Percentiles rank a stretch among this genome's conserved stretches.
phyloP scores from a whole-genome alignment of 768 basidiomycete species.

The Tricholoma matsutake region DNA sequence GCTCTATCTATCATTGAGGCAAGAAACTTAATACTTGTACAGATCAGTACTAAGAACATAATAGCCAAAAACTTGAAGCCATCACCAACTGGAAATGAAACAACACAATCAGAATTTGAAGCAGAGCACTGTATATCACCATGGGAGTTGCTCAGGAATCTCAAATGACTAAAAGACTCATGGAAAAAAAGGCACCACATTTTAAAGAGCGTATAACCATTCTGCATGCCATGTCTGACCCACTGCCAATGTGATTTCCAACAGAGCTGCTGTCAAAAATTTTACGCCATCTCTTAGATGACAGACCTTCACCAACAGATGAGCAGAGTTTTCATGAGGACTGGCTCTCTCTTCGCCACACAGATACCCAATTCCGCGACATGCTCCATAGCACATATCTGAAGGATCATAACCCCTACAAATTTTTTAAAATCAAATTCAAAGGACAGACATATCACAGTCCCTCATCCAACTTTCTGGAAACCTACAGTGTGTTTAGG shows the following conservation, averaged over 20 bases:
- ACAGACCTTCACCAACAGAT: background rate
- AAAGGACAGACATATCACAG: background rate
- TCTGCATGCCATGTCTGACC: background rate
- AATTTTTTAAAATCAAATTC: background rate
- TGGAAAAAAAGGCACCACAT: background rate
- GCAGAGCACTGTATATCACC: background rate
- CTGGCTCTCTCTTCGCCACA: background rate
- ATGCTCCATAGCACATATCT: background rate
- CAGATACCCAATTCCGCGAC: background rate
- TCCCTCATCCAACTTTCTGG: background rate
- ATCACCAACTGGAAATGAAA: background rate
- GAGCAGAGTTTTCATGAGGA: background rate
- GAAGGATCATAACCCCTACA: background rate
- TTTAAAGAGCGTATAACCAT: background rate
- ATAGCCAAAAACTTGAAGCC: background rate
- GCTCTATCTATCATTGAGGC: background rate
- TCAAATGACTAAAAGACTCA: background rate
- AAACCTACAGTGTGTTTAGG: background rate
- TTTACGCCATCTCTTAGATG: too few species aligned
- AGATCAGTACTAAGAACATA: background rate
- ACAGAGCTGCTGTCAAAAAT: background rate
- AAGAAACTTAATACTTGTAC: background rate
- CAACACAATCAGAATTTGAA: background rate
- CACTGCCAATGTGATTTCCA: background rate
- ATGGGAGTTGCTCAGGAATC: background rate